A percentile compares a stretch with the other conserved stretches of the same genome.
phyloP scores from a whole-genome alignment of 768 basidiomycete genomes.

The Sarcodon aspratus region DNA sequence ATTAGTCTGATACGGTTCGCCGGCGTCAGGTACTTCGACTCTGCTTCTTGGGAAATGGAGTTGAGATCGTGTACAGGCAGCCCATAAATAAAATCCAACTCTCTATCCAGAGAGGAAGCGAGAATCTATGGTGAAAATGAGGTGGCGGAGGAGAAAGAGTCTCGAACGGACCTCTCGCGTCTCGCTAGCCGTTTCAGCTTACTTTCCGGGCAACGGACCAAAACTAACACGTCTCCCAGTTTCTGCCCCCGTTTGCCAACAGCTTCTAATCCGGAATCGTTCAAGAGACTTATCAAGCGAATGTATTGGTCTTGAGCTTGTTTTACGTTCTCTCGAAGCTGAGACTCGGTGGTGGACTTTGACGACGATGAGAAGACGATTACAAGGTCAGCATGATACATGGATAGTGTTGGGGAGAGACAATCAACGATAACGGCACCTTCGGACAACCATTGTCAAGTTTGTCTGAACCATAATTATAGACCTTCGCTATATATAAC shows the following conservation, averaged over 20 bases:
- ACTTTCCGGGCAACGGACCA: constrained; percentile 57
- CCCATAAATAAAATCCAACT: too few species aligned
- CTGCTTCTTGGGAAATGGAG: background rate
- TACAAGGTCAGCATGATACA: constrained; percentile 61
- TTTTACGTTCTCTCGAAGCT: constrained; percentile 46
- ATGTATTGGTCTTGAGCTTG: constrained; percentile 64
- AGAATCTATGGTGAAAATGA: background rate
- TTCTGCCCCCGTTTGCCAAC: constrained; percentile 71
- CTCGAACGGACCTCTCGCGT: constrained; percentile 52
- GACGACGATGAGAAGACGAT: constrained; percentile 52
- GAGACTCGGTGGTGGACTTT: constrained; percentile 44
- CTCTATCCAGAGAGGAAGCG: background rate
- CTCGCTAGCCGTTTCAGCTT: constrained; percentile 55
- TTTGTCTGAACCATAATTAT: too few species aligned
- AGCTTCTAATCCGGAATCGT: constrained; percentile 50
- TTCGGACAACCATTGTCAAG: too few species aligned
- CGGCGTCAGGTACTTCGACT: constrained; percentile 32
- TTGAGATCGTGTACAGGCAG: background rate
- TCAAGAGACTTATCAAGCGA: constrained; percentile 49
- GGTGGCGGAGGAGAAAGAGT: background rate
- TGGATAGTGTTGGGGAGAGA: background rate
- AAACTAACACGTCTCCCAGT: constrained; percentile 63
- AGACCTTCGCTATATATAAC: too few species aligned
- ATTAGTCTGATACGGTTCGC: constrained; percentile 73
- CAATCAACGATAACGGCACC: too few species aligned